phyloP scores from a whole-genome alignment of 2,329 filamentous ascomycete species.

The Ophiognomonia clavigignenti-juglandacearum region DNA sequence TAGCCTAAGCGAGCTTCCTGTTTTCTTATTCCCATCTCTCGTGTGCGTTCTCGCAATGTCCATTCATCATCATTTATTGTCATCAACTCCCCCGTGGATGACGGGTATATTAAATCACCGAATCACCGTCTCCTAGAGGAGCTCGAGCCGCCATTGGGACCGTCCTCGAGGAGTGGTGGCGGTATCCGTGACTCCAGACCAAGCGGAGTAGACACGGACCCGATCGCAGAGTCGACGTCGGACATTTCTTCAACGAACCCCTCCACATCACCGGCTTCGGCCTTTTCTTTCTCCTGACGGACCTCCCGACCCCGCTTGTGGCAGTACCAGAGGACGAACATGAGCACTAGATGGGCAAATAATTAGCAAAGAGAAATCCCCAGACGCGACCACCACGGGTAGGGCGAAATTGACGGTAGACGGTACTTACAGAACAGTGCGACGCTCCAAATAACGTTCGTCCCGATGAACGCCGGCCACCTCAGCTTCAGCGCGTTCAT shows the following conservation, averaged over 20 bases:
- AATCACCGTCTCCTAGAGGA: conserved; percentile 5
- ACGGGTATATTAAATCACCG: too few species aligned
- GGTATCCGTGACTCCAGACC: conserved; percentile 10
- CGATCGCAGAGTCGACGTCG: conserved; percentile 23
- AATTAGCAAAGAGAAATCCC: conserved; percentile 8
- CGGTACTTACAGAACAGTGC: conserved; percentile 71
- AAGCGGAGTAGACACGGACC: neutral
- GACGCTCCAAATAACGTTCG: conserved; percentile 86
- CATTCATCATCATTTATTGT: conserved; percentile 1
- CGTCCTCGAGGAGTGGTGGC: conserved; percentile 9
- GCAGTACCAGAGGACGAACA: conserved; percentile 97
- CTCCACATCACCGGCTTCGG: conserved; percentile 20
- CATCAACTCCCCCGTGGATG: too few species aligned
- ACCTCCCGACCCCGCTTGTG: conserved; percentile 90
- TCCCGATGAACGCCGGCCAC: conserved; percentile 87
- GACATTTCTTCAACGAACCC: conserved; percentile 44
- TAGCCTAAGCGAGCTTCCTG: neutral
- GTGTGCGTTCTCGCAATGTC: neutral
- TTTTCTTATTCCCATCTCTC: neutral
- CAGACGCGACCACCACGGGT: neutral
- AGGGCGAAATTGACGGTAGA: too few species aligned
- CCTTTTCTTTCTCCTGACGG: conserved; percentile 59
- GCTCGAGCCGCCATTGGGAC: neutral
- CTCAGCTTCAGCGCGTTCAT: conserved; percentile 80
- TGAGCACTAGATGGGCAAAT: conserved; percentile 59